Evolutionary conservation across 139 green algal species (phyloP).

Genomic region (Tetratostichococcus sp.): DNA sequence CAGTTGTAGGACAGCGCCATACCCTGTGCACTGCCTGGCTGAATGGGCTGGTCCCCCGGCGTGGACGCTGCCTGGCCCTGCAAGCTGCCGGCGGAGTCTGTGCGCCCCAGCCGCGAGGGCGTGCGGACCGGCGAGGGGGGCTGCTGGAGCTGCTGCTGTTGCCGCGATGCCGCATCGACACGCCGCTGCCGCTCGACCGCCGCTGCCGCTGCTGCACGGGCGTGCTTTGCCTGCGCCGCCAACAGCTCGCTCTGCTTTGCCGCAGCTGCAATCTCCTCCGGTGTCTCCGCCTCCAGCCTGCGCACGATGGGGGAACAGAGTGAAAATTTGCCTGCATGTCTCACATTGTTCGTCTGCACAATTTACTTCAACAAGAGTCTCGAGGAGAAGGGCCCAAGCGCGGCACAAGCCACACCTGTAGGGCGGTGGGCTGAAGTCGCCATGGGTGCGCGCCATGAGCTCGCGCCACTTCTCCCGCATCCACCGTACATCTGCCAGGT

Average conservation of each 20-base stretch:
- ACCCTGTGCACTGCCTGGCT: background rate
- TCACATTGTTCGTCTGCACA: no score
- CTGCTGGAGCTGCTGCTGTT: background rate
- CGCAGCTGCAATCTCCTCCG: background rate
- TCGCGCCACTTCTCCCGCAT: constrained; percentile 27
- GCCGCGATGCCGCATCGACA: no score
- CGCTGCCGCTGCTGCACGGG: no score
- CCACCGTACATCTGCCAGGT: constrained; percentile 9
- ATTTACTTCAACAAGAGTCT: no score
- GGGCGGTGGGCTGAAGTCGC: background rate
- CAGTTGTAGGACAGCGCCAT: no score
- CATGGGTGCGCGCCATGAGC: constrained; percentile 17
- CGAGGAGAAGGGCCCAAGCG: no score
- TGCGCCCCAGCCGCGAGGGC: background rate
- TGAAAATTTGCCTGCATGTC: no score
- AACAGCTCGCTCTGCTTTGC: background rate
- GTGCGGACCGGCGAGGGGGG: no score
- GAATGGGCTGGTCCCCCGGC: background rate
- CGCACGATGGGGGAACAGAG: no score
- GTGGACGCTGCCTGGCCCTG: background rate
- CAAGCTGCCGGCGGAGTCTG: background rate
- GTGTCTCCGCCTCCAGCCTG: background rate
- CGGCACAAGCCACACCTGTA: no score
- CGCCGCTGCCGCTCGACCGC: background rate
- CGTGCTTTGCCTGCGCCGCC: background rate